Conservation (phyloP, 129 eudicot species). For the Flaveria brownii region DNA sequence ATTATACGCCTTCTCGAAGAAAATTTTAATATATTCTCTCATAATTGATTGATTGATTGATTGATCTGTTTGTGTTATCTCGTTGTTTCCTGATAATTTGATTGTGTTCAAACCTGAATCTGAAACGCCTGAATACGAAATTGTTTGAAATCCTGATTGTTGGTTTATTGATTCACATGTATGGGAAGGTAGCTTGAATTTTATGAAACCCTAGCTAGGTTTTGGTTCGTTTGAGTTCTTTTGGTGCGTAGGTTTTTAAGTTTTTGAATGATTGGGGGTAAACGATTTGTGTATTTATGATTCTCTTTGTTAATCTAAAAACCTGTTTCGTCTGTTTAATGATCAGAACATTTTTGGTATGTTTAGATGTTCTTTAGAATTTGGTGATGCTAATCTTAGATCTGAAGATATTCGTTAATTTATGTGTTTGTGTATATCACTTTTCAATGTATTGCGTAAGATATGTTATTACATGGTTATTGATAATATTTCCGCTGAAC, state of each 20-base stretch:
- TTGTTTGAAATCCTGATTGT: constrained; percentile 11
- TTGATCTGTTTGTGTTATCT: constrained; percentile 5
- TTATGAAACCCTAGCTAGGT: constrained; percentile 7
- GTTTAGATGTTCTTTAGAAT: too few relatives aligned
- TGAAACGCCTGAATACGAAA: not conserved
- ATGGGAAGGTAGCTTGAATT: not conserved
- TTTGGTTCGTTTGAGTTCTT: not conserved
- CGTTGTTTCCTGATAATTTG: constrained; percentile 2
- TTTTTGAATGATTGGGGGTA: not conserved
- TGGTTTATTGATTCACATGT: not conserved
- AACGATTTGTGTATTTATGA: not conserved
- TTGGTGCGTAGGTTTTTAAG: not conserved
- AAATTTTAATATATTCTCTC: too few relatives aligned
- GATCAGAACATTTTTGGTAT: not conserved
- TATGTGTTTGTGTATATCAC: not conserved
- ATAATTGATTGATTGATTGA: not conserved
- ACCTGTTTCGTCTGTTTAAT: not conserved
- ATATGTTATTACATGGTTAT: not conserved
- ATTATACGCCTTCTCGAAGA: too few relatives aligned
- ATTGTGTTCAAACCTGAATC: constrained; percentile 14
- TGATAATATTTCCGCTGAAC: not conserved
- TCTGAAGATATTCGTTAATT: not conserved
- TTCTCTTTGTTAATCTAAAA: not conserved
- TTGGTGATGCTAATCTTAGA: too few relatives aligned
- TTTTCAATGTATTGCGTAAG: not conserved